Evolutionary conservation across 2,329 filamentous ascomycete genomes (phyloP).

Genomic region (Pseudocercospora cruenta): DNA sequence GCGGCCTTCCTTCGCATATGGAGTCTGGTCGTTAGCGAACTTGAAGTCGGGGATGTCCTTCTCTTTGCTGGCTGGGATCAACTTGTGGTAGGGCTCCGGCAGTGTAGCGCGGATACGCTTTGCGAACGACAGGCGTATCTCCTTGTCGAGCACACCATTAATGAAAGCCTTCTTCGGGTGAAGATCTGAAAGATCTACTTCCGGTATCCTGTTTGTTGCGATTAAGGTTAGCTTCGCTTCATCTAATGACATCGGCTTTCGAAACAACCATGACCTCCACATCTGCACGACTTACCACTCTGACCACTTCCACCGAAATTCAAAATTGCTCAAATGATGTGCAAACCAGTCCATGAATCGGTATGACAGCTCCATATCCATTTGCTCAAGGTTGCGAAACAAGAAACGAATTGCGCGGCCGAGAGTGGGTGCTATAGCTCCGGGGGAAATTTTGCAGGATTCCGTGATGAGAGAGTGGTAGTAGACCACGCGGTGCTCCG

Average conservation of each 20-base stretch:
- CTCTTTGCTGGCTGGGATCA: slow-evolving; percentile 87
- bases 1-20: slow-evolving; percentile 82
- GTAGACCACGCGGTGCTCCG: slow-evolving; percentile 94
- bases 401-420: slow-evolving; percentile 90
- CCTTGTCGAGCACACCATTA: slow-evolving; percentile 86
- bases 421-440: slow-evolving; percentile 91
- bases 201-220: slow-evolving; percentile 63
- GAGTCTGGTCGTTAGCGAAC: slow-evolving; percentile 73
- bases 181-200: slow-evolving; percentile 74
- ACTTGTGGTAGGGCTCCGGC: slow-evolving; percentile 75
- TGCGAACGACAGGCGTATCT: slow-evolving; percentile 93
- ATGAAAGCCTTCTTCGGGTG: slow-evolving; percentile 95
- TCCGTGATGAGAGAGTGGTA: slow-evolving; percentile 96
- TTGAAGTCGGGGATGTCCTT: slow-evolving; percentile 97
- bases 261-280: slow-evolving; percentile 6
- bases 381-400: slow-evolving; percentile 77
- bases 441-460: slow-evolving; percentile 91
- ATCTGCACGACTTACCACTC: slow-evolving; percentile 69
- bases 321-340: slow-evolving; percentile 97
- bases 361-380: slow-evolving; percentile 85
- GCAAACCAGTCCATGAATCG: slow-evolving; percentile 97
- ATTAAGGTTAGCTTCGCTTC: slow-evolving; percentile 16
- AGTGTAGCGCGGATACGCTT: slow-evolving; percentile 94
- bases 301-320: slow-evolving; percentile 99
- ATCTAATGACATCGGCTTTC: background rate